Evolutionary conservation across 2,329 filamentous ascomycete genomes (phyloP), one percentile per base, ranked within the genome.

Genomic region (Neophaeococcomyces mojaviensis): DNA sequence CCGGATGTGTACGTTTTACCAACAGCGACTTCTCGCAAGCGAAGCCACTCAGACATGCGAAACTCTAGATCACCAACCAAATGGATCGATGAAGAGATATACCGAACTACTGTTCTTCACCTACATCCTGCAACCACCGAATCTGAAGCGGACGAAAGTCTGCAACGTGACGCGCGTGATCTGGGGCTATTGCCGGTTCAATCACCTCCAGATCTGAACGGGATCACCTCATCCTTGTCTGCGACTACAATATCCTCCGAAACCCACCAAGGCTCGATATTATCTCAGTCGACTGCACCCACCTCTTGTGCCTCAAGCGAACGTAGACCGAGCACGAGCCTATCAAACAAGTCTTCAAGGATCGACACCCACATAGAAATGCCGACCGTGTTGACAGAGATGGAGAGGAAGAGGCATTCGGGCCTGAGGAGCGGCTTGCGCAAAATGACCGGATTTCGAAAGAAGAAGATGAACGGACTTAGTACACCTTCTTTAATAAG

Each of bases 171-270:
- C 46, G 67, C 67, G 36, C 58, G 57, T 42, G 52, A 59, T 28
- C 58, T 70, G 24, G 67, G 66, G 9, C 52, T 64, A 35, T 39
- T 67, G 44, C 61, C 63, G n/a, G 57, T 63, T n/a, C 62, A 60
- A 22, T 60, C 64, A 42, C 55, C 61, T 30, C 59, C 60, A n/a
- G 63, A 62, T 32, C 53, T 63, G 44, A 53, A 61, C 35, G 61
- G 62, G 55, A 51, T 64, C 35, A 60, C 52, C 19, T 56, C 55
- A 18, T 52, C 66, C 10, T 35, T 52, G 9, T 56, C 56, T 10
- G 48, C 50, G 12, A 46, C 42, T 16, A 57, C 56, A 2, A 47
- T 57, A 34, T 46, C 49, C 28, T 57, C 56, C 12, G 49, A 54
- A 31, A 30, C 44, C 22, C 49, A 53, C 15, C 51, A 49, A 24